Base-by-base conservation (phyloP, 169 alveolate genomes). In the Plasmodium sp. region DNA sequence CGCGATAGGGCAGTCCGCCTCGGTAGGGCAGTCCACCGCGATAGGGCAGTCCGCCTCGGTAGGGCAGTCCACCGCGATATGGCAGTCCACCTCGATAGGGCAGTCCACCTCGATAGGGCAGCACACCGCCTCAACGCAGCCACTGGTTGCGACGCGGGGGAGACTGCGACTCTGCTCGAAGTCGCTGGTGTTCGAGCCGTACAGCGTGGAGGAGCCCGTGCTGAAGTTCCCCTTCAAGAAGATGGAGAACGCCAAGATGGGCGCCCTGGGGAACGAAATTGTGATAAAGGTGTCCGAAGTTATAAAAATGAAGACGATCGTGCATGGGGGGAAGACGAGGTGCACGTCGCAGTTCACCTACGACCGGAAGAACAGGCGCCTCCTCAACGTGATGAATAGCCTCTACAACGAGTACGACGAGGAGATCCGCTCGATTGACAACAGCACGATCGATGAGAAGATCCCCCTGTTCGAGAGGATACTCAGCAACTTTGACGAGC, bases 171-270 rank as follows among this genome's bases (percentile, higher is more conserved):
- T 97, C 18, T 97, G 98, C 51, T 96, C 98, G 5, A 97, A 96
- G 81, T 96, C 98, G n/a, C 82, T 97, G 18, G 95, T 97, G 5
- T 96, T 97, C 43, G 98, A 97, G 80, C 98, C 98, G 6, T 96
- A 97, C 72, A 94, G 96, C 22, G 54, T 96, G 54, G 96, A 94
- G 36, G 93, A 92, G 51, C 97, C 96, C 5, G 93, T 96, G 1
- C 81, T 96, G 62, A 96, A 96, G 80, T 84, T 96, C 82, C 96
- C 96, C 39, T 96, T 95, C 81, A 92, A 86, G 81, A 91, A 94
- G 79, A 71, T 83, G 41, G 96, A 85, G 9, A 85, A 85, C 88
- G 45, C 58, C 34, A 93, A 85, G 81, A 14, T 86, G 27, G 36
- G 51, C 6, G 10, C 27, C 43, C 22, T 45, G 41, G 58, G 93